Conservation (phyloP, 2,329 filamentous ascomycete species). For the Fusarium pseudocircinatum region DNA sequence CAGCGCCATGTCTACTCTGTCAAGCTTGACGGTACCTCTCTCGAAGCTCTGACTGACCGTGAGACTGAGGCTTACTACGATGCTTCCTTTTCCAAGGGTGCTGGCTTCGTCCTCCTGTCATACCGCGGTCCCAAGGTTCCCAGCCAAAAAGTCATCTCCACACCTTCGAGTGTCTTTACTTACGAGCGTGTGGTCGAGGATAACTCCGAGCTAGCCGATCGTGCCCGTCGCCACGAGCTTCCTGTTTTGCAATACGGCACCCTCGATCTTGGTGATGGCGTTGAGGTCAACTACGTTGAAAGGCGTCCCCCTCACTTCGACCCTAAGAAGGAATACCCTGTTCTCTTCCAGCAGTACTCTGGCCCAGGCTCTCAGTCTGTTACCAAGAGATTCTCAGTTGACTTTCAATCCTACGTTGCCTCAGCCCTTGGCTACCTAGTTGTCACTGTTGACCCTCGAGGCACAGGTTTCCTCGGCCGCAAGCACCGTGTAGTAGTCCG, state of each 20-base stretch:
- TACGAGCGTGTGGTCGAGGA: slow-evolving; percentile 81
- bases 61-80: slow-evolving; percentile 79
- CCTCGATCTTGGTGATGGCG: slow-evolving; percentile 80
- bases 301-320: slow-evolving; percentile 91
- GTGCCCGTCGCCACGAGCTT: slow-evolving; percentile 79
- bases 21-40: slow-evolving; percentile 78
- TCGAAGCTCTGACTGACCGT: slow-evolving; percentile 79
- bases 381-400: slow-evolving; percentile 79
- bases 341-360: slow-evolving; percentile 94
- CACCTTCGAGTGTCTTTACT: slow-evolving; percentile 70
- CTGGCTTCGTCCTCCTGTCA: slow-evolving; percentile 83
- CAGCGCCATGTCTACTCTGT: slow-evolving; percentile 94
- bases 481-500: slow-evolving; percentile 83
- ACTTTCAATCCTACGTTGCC: slow-evolving; percentile 92
- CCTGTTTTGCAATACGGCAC: slow-evolving; percentile 85
- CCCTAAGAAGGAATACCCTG: slow-evolving; percentile 84
- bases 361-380: slow-evolving; percentile 94
- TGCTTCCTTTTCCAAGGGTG: slow-evolving; percentile 83
- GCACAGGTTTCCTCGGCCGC: slow-evolving; percentile 90
- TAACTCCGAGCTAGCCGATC: slow-evolving; percentile 75
- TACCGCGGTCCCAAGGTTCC: slow-evolving; percentile 88
- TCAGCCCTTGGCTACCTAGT: slow-evolving; percentile 90
- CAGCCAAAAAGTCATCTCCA: slow-evolving; percentile 90
- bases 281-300: slow-evolving; percentile 78
- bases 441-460: slow-evolving; percentile 91